A percentile compares a stretch with the other conserved stretches of the same genome.
Evolutionary conservation across 2,329 filamentous ascomycete species (phyloP).

Genomic region (Calonectria ilicicola): DNA sequence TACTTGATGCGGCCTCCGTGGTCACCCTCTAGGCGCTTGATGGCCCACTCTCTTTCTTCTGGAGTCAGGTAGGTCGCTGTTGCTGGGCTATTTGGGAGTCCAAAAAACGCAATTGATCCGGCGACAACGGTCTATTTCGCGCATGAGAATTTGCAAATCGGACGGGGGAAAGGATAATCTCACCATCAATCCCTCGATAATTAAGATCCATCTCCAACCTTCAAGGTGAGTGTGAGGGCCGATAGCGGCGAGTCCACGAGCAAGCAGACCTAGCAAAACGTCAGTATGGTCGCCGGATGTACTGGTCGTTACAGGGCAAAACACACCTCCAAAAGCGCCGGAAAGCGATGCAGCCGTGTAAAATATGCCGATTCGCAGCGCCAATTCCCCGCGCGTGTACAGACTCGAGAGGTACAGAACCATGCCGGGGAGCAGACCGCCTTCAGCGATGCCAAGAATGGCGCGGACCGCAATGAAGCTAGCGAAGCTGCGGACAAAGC

Average conservation of each 20-base stretch:
- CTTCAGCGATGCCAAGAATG: conserved; percentile 15
- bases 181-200: conserved; percentile 1
- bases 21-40: background rate
- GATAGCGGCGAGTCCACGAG: background rate
- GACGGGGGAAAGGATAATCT: background rate
- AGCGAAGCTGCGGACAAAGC: conserved; percentile 64
- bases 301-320: background rate
- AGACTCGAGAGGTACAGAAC: conserved; percentile 74
- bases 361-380: conserved; percentile 74
- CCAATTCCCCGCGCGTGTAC: conserved; percentile 70
- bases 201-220: background rate
- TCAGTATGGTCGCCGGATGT: background rate
- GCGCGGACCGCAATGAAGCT: conserved; percentile 67
- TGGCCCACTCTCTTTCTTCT: background rate
- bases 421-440: conserved; percentile 66
- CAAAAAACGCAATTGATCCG: background rate
- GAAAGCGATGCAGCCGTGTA: conserved; percentile 51
- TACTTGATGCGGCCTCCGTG: background rate
- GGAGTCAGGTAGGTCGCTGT: background rate
- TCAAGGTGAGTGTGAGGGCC: background rate
- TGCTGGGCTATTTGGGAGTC: background rate
- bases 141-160: background rate
- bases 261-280: background rate
- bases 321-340: background rate
- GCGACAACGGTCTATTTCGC: background rate